A percentile compares a stretch with the other conserved stretches of the same genome.
Conservation (phyloP, 129 eudicot species). For the Flaveria trinervia region DNA sequence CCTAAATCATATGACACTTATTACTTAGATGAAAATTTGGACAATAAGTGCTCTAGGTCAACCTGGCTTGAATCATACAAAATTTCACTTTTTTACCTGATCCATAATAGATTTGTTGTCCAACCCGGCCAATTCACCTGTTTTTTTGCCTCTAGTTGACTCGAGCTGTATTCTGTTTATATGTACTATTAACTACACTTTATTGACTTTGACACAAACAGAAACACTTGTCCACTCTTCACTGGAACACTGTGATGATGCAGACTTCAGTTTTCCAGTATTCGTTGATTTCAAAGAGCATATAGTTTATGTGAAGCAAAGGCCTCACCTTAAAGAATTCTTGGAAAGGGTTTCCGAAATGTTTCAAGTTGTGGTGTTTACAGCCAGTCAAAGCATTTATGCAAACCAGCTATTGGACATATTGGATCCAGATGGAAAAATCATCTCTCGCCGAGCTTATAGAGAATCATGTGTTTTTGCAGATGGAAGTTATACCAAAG, state of each 20-base stretch:
- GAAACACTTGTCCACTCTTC: constrained; percentile 97
- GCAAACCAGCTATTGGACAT: constrained; percentile 87
- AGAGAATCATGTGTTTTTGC: constrained; percentile 88
- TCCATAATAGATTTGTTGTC: neutral
- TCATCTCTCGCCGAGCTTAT: constrained; percentile 84
- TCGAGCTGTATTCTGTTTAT: neutral
- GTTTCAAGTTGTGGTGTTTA: constrained; percentile 82
- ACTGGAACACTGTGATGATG: constrained; percentile 75
- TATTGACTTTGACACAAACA: constrained; percentile 36
- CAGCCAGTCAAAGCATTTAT: constrained; percentile 96
- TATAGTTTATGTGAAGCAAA: constrained; percentile 74
- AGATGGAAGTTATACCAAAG: constrained; percentile 90
- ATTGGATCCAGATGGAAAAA: constrained; percentile 82
- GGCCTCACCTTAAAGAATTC: constrained; percentile 82
- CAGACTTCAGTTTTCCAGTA: constrained; percentile 85
- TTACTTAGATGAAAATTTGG: neutral
- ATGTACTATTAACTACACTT: neutral
- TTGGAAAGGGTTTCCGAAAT: constrained; percentile 83
- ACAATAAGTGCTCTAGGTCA: neutral
- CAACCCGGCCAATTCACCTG: neutral
- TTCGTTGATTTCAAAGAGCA: constrained; percentile 70
- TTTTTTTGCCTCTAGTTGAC: neutral
- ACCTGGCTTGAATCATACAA: neutral
- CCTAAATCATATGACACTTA: neutral
- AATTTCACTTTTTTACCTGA: neutral